Conservation (phyloP, 768 basidiomycete genomes). For the Auricularia sp. region DNA sequence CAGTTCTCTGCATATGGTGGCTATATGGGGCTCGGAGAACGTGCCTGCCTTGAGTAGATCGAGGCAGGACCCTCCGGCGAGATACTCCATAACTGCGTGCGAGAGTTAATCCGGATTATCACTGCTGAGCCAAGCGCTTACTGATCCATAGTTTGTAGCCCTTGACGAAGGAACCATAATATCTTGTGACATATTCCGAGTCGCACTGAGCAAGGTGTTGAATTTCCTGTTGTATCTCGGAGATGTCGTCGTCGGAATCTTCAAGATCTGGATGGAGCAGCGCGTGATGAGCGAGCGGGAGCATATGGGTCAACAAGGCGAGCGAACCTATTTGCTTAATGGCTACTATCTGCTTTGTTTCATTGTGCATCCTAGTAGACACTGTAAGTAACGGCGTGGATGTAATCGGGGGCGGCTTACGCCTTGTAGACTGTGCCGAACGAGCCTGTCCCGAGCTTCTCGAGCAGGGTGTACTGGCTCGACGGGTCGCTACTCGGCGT, state of each 20-base stretch:
- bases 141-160: slow-evolving; percentile 95
- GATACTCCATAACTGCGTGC: slow-evolving; percentile 80
- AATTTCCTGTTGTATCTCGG: slow-evolving; percentile 98
- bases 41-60: slow-evolving; percentile 88
- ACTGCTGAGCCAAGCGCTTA: slow-evolving; percentile 9
- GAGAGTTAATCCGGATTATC: background rate
- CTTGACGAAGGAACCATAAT: slow-evolving; percentile 94
- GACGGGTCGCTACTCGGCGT: slow-evolving; percentile 60
- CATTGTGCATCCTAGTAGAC: slow-evolving; percentile 60
- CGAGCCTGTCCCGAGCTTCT: slow-evolving; percentile 95
- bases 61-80: slow-evolving; percentile 96
- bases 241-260: slow-evolving; percentile 96
- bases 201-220: slow-evolving; percentile 92
- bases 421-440: slow-evolving; percentile 98
- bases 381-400: slow-evolving; percentile 3
- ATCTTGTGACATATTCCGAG: slow-evolving; percentile 91
- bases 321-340: slow-evolving; percentile 92
- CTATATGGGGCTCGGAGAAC: slow-evolving; percentile 90
- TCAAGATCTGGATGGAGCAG: slow-evolving; percentile 62
- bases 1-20: slow-evolving; percentile 88
- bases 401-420: slow-evolving; percentile 18
- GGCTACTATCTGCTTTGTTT: slow-evolving; percentile 89
- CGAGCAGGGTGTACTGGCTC: slow-evolving; percentile 83
- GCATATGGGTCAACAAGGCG: slow-evolving; percentile 5
- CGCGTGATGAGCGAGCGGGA: slow-evolving; percentile 6